phyloP scores from a whole-genome alignment of 2,329 filamentous ascomycete genomes.

The Rhytidhysteron rufulum region DNA sequence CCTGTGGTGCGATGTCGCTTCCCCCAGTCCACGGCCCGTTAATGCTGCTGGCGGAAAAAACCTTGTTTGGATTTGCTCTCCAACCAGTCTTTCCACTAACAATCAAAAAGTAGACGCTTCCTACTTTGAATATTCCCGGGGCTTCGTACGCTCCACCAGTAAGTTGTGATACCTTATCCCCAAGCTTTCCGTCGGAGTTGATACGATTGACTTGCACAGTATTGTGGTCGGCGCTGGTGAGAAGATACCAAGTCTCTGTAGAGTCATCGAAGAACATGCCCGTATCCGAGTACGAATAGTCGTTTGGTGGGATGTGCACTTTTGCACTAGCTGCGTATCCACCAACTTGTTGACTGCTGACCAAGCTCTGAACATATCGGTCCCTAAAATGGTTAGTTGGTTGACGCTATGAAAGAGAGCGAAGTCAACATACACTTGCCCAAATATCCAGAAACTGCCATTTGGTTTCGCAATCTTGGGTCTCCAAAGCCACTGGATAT shows the following conservation, averaged over 20 bases:
- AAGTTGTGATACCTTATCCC: constrained; percentile 30
- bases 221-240: constrained; percentile 41
- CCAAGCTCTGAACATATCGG: constrained; percentile 36
- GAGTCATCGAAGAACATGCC: constrained; percentile 39
- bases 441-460: constrained; percentile 34
- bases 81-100: constrained; percentile 44
- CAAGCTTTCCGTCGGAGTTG: constrained; percentile 35
- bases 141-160: constrained; percentile 52
- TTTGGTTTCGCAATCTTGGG: constrained; percentile 42
- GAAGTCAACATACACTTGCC: too few relatives aligned
- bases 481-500: constrained; percentile 37
- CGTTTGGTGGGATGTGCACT: constrained; percentile 35
- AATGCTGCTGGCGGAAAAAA: constrained; percentile 52
- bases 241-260: constrained; percentile 34
- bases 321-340: constrained; percentile 29
- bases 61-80: constrained; percentile 58
- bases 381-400: too few relatives aligned
- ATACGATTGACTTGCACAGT: constrained; percentile 39
- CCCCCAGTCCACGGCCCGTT: constrained; percentile 55
- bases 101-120: constrained; percentile 59
- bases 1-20: constrained; percentile 50
- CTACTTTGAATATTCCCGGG: constrained; percentile 56
- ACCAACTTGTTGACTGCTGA: constrained; percentile 26
- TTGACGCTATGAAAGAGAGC: too few relatives aligned
- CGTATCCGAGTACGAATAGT: constrained; percentile 39